Percentiles rank a stretch among this genome's conserved stretches.
Conservation (phyloP, 768 basidiomycete genomes). For the Tricholoma sp. region DNA sequence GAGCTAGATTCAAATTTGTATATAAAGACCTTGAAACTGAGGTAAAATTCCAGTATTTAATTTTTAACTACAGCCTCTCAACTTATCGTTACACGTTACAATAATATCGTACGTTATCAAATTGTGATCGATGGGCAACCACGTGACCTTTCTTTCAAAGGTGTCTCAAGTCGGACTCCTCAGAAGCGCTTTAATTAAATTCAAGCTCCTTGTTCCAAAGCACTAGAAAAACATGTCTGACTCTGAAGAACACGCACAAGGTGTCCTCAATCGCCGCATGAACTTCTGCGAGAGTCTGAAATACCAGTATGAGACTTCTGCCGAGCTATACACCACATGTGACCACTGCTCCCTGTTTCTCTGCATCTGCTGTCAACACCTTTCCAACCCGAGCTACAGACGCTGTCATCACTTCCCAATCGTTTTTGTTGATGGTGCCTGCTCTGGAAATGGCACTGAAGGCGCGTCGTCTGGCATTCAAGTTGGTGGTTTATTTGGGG, state of each 20-base stretch:
- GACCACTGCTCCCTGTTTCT: background rate
- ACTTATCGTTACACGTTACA: too few species aligned
- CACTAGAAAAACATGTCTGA: background rate
- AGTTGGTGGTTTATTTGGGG: conserved; percentile 17
- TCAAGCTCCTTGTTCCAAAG: too few species aligned
- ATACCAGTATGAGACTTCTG: background rate
- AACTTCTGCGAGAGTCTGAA: background rate
- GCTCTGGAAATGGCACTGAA: conserved; percentile 17
- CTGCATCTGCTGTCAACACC: background rate
- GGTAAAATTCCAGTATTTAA: too few species aligned
- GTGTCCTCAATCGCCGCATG: background rate
- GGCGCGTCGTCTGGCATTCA: conserved; percentile 20
- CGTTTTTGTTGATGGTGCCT: conserved; percentile 26
- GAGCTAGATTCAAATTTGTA: too few species aligned
- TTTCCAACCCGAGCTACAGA: background rate
- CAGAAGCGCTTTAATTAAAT: too few species aligned
- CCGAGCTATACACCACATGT: background rate
- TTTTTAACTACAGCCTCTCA: too few species aligned
- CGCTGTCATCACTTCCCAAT: conserved; percentile 21
- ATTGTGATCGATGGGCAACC: too few species aligned
- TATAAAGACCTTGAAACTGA: too few species aligned
- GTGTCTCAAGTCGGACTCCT: too few species aligned
- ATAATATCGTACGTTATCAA: too few species aligned
- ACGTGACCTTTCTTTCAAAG: too few species aligned
- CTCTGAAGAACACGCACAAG: background rate